Percentiles rank a stretch among this genome's conserved stretches.
Evolutionary conservation across 441 rosid genomes (phyloP).

Genomic region (Jatropha multifida): DNA sequence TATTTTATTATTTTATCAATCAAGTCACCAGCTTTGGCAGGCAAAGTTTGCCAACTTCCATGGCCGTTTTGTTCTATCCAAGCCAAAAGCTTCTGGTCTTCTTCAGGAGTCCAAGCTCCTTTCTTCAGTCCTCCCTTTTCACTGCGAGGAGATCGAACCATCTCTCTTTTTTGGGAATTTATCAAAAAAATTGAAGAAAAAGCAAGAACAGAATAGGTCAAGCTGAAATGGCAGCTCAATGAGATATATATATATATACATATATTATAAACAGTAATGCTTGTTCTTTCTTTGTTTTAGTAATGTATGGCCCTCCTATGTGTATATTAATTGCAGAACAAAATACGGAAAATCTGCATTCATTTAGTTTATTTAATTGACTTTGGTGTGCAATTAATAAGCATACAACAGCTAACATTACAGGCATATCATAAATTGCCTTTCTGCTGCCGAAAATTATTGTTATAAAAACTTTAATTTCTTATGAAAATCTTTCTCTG

Average conservation of each 20-base stretch:
- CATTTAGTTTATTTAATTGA: background rate
- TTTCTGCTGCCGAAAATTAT: background rate
- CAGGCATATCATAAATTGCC: background rate
- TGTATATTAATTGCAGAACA: too few relatives aligned
- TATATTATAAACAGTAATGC: background rate
- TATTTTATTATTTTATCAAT: too few relatives aligned
- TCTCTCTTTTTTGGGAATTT: background rate
- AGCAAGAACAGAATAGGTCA: background rate
- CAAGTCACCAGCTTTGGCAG: conserved; percentile 31
- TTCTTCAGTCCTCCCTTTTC: conserved; percentile 7
- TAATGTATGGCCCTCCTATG: too few relatives aligned
- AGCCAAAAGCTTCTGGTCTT: too few relatives aligned
- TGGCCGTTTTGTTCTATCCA: too few relatives aligned
- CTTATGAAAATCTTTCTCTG: background rate
- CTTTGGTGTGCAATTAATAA: background rate
- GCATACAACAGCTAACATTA: background rate
- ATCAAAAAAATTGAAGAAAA: too few relatives aligned
- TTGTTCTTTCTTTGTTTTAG: too few relatives aligned
- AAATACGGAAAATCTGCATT: too few relatives aligned
- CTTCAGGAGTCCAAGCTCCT: conserved; percentile 12
- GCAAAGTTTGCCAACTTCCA: conserved; percentile 5
- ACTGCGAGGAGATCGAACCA: conserved; percentile 6
- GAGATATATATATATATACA: background rate
- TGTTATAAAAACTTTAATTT: background rate
- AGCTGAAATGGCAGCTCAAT: background rate